Percentiles rank a stretch among this genome's conserved stretches.
phyloP scores from a whole-genome alignment of 345 rosid species.

The Corchorus capsularis region DNA sequence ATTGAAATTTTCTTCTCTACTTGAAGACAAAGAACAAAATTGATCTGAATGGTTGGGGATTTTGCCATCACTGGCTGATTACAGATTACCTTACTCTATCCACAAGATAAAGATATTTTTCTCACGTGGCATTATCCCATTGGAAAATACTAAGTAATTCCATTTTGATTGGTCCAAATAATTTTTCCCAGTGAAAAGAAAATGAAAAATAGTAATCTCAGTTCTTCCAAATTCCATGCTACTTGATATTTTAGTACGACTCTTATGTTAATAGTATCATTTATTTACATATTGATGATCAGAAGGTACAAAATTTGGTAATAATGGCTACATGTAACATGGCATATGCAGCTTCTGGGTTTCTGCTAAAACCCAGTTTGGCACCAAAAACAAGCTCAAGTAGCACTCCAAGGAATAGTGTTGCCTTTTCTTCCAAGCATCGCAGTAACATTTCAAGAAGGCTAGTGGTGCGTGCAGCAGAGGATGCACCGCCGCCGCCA shows the following conservation, averaged over 20 bases:
- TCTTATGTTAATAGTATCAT: not conserved
- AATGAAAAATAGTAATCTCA: not conserved
- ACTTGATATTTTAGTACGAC: not conserved
- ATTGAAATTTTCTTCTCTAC: not conserved
- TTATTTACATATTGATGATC: not conserved
- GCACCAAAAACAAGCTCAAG: not conserved
- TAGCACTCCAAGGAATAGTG: not conserved
- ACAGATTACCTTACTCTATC: not conserved
- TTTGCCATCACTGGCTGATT: not conserved
- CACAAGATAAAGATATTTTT: not conserved
- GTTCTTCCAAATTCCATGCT: not conserved
- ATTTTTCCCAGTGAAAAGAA: not conserved
- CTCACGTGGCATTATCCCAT: not conserved
- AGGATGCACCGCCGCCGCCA: not conserved
- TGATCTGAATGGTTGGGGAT: not conserved
- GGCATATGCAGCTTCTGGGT: not conserved
- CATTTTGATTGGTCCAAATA: slow-evolving; percentile 10
- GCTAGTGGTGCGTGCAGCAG: not conserved
- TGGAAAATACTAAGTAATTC: not conserved
- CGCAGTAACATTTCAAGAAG: slow-evolving; percentile 6
- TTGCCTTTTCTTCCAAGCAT: slow-evolving; percentile 3
- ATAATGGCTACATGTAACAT: not conserved
- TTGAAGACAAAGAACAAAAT: not conserved
- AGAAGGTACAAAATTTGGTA: not conserved
- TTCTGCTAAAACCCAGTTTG: not conserved